phyloP scores from a whole-genome alignment of 768 basidiomycete species.

The Paxillus involutus region DNA sequence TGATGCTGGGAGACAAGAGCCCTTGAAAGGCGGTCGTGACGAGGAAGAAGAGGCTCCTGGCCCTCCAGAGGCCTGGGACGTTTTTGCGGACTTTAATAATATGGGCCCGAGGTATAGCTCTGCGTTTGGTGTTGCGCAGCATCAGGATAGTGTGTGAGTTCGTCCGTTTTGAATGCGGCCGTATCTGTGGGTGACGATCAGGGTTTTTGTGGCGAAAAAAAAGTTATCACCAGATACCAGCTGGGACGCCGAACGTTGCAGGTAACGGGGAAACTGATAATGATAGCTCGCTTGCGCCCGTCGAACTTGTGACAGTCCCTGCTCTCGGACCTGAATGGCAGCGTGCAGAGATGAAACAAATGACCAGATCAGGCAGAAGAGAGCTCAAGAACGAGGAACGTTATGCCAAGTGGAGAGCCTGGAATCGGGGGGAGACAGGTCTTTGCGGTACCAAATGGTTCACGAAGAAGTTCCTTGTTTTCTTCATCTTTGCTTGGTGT shows the following conservation, averaged over 20 bases:
- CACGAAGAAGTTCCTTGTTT: slow-evolving; percentile 71
- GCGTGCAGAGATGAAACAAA: slow-evolving; percentile 69
- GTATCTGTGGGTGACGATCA: slow-evolving; percentile 2
- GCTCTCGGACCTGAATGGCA: slow-evolving; percentile 91
- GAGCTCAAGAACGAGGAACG: slow-evolving; percentile 59
- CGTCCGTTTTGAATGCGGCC: not conserved
- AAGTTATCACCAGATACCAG: slow-evolving; percentile 48
- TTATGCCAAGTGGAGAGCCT: slow-evolving; percentile 64
- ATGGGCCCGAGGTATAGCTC: slow-evolving; percentile 74
- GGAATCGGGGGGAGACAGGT: slow-evolving; percentile 78
- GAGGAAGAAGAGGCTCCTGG: slow-evolving; percentile 53
- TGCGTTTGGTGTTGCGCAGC: slow-evolving; percentile 47
- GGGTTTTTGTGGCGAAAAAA: slow-evolving; percentile 3
- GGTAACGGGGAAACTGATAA: slow-evolving; percentile 40
- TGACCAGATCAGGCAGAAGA: slow-evolving; percentile 69
- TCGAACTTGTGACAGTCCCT: slow-evolving; percentile 91
- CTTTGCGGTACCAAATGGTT: slow-evolving; percentile 74
- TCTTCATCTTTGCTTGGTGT: slow-evolving; percentile 62
- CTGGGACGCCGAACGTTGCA: slow-evolving; percentile 17
- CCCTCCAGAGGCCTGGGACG: slow-evolving; percentile 62
- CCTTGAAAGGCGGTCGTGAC: slow-evolving; percentile 74
- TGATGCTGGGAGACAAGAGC: slow-evolving; percentile 68
- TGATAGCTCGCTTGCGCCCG: slow-evolving; percentile 41
- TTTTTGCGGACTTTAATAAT: slow-evolving; percentile 91
- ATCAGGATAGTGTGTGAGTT: slow-evolving; percentile 48